Evolutionary conservation across 768 basidiomycete species (phyloP), one percentile per base, ranked within the genome.

Genomic region (Tulasnella sp.): DNA sequence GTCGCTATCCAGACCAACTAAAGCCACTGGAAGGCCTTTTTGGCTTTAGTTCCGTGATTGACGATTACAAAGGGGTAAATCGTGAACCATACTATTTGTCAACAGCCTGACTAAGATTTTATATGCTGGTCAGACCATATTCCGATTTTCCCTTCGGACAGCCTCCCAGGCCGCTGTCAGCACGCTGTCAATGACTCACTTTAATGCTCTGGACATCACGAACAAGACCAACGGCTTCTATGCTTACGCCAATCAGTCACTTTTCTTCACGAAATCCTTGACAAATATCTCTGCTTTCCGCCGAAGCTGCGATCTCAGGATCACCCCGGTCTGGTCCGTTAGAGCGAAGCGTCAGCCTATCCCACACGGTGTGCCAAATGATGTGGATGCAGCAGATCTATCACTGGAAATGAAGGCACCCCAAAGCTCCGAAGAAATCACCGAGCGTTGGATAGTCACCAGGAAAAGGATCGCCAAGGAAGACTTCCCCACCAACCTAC

Each of bases 1-100:
- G 89, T 6, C 82, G 82, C 68, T 89, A 87, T 81, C 84, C 85
- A 1, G 87, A 87, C 73, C 88, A 89, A 80, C 84, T 89, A 10
- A 76, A 80, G 9, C 81, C 85, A 5, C 76, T 89, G 1, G 80
- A 87, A 74, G 88, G 87, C 0, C 56, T 89, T 2, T 88, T 86
- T 79, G 86, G 84, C 10, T 89, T 89, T 75, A 81, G 79, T 12
- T 73, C 80, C 1, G 80, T 83, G 14, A 81, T 82, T 6, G 46
- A 36, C 3, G 2, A 5, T 8, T 89, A 88, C 80, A 68, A 85
- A 19, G 89, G 88, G 12, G 89, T 89, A 80, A 77, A 88, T 83
- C 31, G 34, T 12, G 14, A 18, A 27, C 36, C 6, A 18, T 6
- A 18, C 12, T 18, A 58, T 1, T 52, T 24, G 24, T 21, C 34